These are phyloP conservation scores for Penicillium taxi DNA, from an alignment of 495 filamentous ascomycete genomes.

Conservation along the genomic window DNA sequence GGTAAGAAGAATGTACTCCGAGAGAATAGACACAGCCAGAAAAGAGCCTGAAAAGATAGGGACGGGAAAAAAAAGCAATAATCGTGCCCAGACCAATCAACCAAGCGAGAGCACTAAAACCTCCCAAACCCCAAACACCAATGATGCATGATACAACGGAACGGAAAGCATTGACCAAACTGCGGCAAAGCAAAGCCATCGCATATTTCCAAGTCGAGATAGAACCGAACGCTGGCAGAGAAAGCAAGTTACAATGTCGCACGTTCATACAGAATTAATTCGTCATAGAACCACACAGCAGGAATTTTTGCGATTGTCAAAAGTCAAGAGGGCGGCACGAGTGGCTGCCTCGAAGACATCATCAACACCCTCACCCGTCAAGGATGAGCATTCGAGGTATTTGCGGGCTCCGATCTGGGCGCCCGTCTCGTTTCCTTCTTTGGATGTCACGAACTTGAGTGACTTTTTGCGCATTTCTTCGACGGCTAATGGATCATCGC, in stretches of 20 bases:
- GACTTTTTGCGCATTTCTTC: slow-evolving; percentile 98
- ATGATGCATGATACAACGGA: slow-evolving; percentile 38
- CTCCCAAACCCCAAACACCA: slow-evolving; percentile 38
- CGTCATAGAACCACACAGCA: slow-evolving; percentile 91
- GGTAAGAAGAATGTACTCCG: slow-evolving; percentile 17
- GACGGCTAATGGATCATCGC: slow-evolving; percentile 84
- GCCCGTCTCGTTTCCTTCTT: slow-evolving; percentile 72
- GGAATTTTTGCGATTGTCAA: slow-evolving; percentile 73
- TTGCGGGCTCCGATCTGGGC: slow-evolving; percentile 84
- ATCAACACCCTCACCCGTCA: slow-evolving; percentile 97
- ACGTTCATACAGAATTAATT: slow-evolving; percentile 11
- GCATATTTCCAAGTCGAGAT: slow-evolving; percentile 16
- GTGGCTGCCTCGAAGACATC: slow-evolving; percentile 99
- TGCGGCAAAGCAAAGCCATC: slow-evolving; percentile 10
- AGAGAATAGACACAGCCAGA: slow-evolving; percentile 15
- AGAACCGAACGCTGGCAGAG: slow-evolving; percentile 21
- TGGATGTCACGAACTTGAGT: slow-evolving; percentile 70
- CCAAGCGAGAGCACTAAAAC: slow-evolving; percentile 19
- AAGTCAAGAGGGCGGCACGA: slow-evolving; percentile 83
- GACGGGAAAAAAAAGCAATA: slow-evolving; percentile 10
- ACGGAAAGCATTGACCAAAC: slow-evolving; percentile 8
- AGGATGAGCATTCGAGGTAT: slow-evolving; percentile 93
- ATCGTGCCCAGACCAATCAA: slow-evolving; percentile 15
- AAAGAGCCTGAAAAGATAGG: slow-evolving; percentile 7
- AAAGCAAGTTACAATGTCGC: slow-evolving; percentile 18